A percentile compares a stretch with the other conserved stretches of the same genome.
Conservation (phyloP, 164 flowering plant genomes). For the Tetrastigma voinierianum region DNA sequence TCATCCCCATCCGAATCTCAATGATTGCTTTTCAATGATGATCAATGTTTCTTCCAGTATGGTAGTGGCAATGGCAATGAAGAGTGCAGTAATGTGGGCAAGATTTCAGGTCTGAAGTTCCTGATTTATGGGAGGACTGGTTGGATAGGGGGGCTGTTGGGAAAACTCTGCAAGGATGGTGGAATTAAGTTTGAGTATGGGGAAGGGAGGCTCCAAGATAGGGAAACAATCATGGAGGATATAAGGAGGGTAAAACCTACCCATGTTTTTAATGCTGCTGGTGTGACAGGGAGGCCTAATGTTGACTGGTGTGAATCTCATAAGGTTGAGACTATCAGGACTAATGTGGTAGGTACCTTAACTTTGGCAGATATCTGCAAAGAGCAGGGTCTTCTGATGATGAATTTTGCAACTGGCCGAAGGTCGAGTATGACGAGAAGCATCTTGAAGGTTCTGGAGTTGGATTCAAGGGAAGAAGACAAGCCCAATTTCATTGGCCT, state of each 20-base stretch:
- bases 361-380: constrained; percentile 24
- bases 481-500: constrained; percentile 21
- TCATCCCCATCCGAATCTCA: constrained; percentile 16
- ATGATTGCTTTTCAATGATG: constrained; percentile 4
- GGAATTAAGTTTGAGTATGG: constrained; percentile 21
- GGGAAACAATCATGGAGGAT: constrained; percentile 6
- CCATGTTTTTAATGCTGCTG: constrained; percentile 31
- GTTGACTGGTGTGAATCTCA: constrained; percentile 30
- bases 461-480: constrained; percentile 27
- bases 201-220: constrained; percentile 17
- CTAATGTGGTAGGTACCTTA: constrained; percentile 24
- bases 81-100: background rate
- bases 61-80: background rate
- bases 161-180: constrained; percentile 10
- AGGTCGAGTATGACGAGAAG: constrained; percentile 17
- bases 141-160: constrained; percentile 26
- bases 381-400: constrained; percentile 15
- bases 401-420: constrained; percentile 28
- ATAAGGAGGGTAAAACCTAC: constrained; percentile 14
- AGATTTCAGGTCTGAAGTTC: constrained; percentile 10
- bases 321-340: constrained; percentile 21
- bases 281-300: constrained; percentile 25
- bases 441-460: constrained; percentile 24
- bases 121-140: constrained; percentile 25
- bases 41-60: background rate